Evolutionary conservation across 148 eudicot species (phyloP), one percentile per base, ranked within the genome.

Genomic region (Polygonum maritimum): DNA sequence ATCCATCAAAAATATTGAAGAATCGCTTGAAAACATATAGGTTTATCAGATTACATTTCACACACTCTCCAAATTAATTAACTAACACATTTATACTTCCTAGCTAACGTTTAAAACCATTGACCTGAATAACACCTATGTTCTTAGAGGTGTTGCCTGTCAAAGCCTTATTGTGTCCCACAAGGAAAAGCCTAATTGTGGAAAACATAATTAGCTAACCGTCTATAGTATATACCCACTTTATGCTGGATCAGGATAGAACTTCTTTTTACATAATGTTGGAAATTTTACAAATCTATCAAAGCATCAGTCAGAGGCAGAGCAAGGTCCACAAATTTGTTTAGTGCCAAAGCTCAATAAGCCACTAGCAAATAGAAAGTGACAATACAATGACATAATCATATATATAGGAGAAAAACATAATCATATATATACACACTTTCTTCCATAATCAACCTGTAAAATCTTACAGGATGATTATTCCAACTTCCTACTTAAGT

Each of bases 21-120:
- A n/a, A n/a, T n/a, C n/a, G n/a, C n/a, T n/a, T n/a, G n/a, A 92
- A 45, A n/a, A n/a, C n/a, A n/a, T n/a, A n/a, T n/a, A n/a, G 90
- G 88, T 60, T 92, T 87, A 21, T 88, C 80, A 16, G 98, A 96
- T 87, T 89, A 88, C 90, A 26, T 90, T 88, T 75, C 90, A 38
- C 38, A 94, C 91, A 26, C 31, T 26, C 31, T 26, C 98, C 91
- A 80, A 79, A 26, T 1, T 26, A 26, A 26, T n/a, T n/a, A n/a
- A 58, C n/a, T n/a, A n/a, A n/a, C n/a, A 1, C 31, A 26, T 26
- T 26, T 26, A 26, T 26, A 1, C 31, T 26, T 26, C n/a, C 31
- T 26, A 26, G 22, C 31, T 26, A 1, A 26, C 31, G 31, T 26
- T 22, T 26, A 4, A 3, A 60, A 22, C 36, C 9, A 60, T 14